A percentile compares a stretch with the other conserved stretches of the same genome.
phyloP scores from a whole-genome alignment of 768 basidiomycete species.

The Leccinum broughii region DNA sequence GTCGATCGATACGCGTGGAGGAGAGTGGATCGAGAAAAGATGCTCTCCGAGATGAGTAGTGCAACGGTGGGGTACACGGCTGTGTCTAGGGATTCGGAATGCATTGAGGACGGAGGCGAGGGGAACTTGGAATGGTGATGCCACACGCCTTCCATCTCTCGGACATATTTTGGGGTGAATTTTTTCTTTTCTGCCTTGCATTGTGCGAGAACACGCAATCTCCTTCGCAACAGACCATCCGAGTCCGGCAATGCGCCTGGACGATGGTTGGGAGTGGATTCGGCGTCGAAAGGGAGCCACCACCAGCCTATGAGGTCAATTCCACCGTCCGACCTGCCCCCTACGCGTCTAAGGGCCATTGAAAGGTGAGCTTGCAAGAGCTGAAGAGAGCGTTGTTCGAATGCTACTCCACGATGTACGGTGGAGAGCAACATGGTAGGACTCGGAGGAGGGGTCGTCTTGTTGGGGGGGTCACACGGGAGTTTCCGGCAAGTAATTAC shows the following conservation, averaged over 20 bases:
- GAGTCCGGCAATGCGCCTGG: conserved; percentile 17
- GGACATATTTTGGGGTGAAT: conserved; percentile 73
- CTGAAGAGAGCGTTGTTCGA: conserved; percentile 67
- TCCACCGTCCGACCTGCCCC: conserved; percentile 88
- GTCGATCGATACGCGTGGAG: conserved; percentile 71
- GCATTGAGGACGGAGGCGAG: background rate
- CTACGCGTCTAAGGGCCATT: conserved; percentile 78
- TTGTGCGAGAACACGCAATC: conserved; percentile 79
- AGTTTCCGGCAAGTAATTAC: conserved; percentile 17
- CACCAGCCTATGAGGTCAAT: conserved; percentile 92
- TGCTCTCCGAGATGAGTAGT: conserved; percentile 76
- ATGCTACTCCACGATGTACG: conserved; percentile 68
- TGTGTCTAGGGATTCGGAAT: background rate
- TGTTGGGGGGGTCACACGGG: conserved; percentile 25
- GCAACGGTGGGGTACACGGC: conserved; percentile 47
- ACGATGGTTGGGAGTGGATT: background rate
- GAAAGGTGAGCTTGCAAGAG: conserved; percentile 65
- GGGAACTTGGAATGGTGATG: conserved; percentile 32
- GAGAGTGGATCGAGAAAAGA: conserved; percentile 71
- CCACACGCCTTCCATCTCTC: conserved; percentile 91
- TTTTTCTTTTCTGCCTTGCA: conserved; percentile 92
- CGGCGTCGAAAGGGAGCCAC: conserved; percentile 62
- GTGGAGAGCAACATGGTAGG: conserved; percentile 39
- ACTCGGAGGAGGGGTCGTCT: conserved; percentile 10
- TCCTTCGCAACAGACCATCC: conserved; percentile 36